phyloP scores from a whole-genome alignment of 768 basidiomycete genomes.

The Lentinula lateritia region DNA sequence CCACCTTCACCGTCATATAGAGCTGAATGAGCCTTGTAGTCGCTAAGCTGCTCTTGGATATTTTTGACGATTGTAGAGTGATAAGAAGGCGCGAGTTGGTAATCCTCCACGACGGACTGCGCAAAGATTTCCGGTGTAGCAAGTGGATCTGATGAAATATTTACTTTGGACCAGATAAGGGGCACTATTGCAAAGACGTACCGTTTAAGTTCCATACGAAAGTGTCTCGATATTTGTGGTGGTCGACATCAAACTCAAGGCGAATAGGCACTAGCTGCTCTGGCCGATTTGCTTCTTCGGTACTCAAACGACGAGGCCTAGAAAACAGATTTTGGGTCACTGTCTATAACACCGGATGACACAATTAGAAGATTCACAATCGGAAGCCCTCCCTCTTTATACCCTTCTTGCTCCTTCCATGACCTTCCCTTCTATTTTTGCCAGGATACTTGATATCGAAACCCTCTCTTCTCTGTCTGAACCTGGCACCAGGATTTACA shows the following conservation, averaged over 20 bases:
- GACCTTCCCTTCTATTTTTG: constrained; percentile 16
- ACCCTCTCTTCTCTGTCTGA: constrained; percentile 37
- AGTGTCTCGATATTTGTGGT: constrained; percentile 90
- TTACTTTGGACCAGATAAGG: not conserved
- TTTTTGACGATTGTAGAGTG: constrained; percentile 66
- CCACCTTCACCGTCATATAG: constrained; percentile 45
- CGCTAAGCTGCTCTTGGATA: constrained; percentile 85
- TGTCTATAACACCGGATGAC: constrained; percentile 6
- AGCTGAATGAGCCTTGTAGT: constrained; percentile 65
- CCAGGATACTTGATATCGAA: constrained; percentile 33
- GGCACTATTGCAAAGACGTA: constrained; percentile 29
- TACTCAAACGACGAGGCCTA: constrained; percentile 57
- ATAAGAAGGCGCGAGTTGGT: constrained; percentile 62
- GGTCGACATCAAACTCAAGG: constrained; percentile 95
- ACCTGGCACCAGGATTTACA: constrained; percentile 30
- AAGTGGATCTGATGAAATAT: constrained; percentile 58
- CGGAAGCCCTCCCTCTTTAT: constrained; percentile 64
- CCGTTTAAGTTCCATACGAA: constrained; percentile 97
- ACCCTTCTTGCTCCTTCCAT: constrained; percentile 37
- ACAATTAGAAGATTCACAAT: constrained; percentile 50
- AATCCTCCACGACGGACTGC: constrained; percentile 88
- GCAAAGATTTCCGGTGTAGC: constrained; percentile 90
- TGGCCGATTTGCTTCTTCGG: constrained; percentile 51
- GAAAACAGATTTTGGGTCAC: not conserved
- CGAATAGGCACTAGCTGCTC: constrained; percentile 92